Evolutionary conservation across 2,329 filamentous ascomycete genomes (phyloP), one percentile per base, ranked within the genome.

Genomic region (Exophiala dermatitidis): DNA sequence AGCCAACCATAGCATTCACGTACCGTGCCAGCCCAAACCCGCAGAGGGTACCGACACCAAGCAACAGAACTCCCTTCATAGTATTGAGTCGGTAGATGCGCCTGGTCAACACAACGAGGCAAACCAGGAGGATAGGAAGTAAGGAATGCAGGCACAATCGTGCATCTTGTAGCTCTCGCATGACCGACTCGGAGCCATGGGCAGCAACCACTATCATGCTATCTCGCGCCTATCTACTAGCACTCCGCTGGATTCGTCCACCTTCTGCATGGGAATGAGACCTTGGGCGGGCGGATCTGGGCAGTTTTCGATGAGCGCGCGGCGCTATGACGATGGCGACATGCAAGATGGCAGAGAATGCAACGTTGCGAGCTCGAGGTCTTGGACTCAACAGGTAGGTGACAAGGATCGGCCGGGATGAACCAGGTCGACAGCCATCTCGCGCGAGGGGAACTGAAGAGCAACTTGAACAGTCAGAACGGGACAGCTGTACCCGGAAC

Each of bases 11-110:
- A 10, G 2, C n/a, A 19, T 26, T 19, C 9, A 51, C 57, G 26
- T 46, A 57, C 57, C 29, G 54, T 19, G 54, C 48, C 26, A 54
- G 30, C 5, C 46, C 54, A 9, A 57, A 10, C 10, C 45, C 52
- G 34, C 45, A 55, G 30, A 50, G 31, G 10, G 52, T 19, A 8
- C 41, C 44, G n/a, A 47, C 44, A 4, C 51, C 6, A n/a, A 59
- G 32, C 3, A 56, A 32, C 5, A 46, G n/a, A 28, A 42, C 33
- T n/a, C 42, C 38, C 33, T 46, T 59, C 57, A 57, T 57, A 19
- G n/a, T 53, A 36, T 29, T 12, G 9, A 40, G 4, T 5, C 28
- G 43, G 34, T 42, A 26, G 7, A 41, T 26, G 32, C 5, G 28
- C 29, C 40, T 43, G 37, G 41, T 26, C 5, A 50, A 3, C 7